Conservation (phyloP, 2,329 filamentous ascomycete species). For the Alternaria sp. region DNA sequence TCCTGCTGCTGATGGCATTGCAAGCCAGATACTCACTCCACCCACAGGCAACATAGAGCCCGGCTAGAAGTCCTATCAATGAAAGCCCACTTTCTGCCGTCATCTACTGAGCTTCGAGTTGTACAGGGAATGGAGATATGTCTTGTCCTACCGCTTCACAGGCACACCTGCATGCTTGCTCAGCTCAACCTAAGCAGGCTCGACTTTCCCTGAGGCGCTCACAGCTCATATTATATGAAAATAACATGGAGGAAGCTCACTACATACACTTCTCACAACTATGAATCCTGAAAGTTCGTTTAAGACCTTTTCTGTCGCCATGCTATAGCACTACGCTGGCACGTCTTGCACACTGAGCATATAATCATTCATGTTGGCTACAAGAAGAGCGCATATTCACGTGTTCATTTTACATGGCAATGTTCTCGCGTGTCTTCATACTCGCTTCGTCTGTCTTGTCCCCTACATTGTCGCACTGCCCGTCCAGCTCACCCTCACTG, state of each 20-base stretch:
- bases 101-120: no score
- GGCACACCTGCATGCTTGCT: not conserved
- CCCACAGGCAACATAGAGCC: not conserved
- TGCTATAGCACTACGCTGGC: not conserved
- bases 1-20: not conserved
- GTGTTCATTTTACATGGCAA: no score
- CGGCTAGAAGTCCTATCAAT: not conserved
- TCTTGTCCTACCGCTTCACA: not conserved
- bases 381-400: not conserved
- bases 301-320: not conserved
- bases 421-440: not conserved
- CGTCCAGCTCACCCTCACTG: slow-evolving; percentile 8
- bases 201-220: not conserved
- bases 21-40: not conserved
- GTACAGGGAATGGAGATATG: not conserved
- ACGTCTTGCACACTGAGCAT: not conserved
- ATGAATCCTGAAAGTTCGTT: not conserved
- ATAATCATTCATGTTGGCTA: not conserved
- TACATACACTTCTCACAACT: no score
- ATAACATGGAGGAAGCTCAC: not conserved
- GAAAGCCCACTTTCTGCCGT: not conserved
- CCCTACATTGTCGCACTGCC: not conserved
- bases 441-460: not conserved
- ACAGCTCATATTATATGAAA: not conserved
- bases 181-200: not conserved